phyloP scores from a whole-genome alignment of 768 basidiomycete species.

The Sarcodon aspratus region DNA sequence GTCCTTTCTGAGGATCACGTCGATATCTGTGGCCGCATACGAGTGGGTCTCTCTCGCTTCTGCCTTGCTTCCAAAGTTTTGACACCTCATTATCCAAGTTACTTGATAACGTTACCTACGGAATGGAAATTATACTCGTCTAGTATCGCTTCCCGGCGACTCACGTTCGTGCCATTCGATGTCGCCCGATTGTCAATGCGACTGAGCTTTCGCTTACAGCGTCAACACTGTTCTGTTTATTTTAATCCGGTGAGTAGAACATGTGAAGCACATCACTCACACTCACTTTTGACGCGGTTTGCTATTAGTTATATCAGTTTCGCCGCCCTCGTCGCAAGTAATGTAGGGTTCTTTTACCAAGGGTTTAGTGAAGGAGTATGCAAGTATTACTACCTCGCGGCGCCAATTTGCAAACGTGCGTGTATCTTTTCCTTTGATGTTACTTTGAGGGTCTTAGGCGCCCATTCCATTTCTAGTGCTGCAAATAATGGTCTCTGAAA shows the following conservation, averaged over 20 bases:
- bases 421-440: neutral
- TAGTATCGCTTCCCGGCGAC: neutral
- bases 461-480: conserved; percentile 27
- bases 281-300: neutral
- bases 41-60: conserved; percentile 18
- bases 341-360: conserved; percentile 47
- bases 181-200: too few relatives aligned
- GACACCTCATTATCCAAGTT: conserved; percentile 7
- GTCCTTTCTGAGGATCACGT: conserved; percentile 20
- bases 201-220: too few relatives aligned
- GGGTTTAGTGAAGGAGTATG: conserved; percentile 37
- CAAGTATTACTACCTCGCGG: conserved; percentile 33
- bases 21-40: conserved; percentile 25
- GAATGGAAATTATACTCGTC: conserved; percentile 13
- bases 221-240: too few relatives aligned
- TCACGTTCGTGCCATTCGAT: too few relatives aligned
- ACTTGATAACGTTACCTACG: conserved; percentile 13
- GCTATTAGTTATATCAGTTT: conserved; percentile 11
- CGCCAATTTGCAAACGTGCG: conserved; percentile 54
- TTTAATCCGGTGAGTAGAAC: too few relatives aligned
- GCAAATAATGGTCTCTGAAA: conserved; percentile 54
- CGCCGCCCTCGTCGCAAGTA: conserved; percentile 8
- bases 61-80: neutral
- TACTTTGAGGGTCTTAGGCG: neutral
- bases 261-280: too few relatives aligned